Percentiles rank a stretch among this genome's conserved stretches.
These are phyloP conservation scores for Macrocybe sp. DNA, from an alignment of 1,284 basidiomycete genomes.

Conservation along the genomic window DNA sequence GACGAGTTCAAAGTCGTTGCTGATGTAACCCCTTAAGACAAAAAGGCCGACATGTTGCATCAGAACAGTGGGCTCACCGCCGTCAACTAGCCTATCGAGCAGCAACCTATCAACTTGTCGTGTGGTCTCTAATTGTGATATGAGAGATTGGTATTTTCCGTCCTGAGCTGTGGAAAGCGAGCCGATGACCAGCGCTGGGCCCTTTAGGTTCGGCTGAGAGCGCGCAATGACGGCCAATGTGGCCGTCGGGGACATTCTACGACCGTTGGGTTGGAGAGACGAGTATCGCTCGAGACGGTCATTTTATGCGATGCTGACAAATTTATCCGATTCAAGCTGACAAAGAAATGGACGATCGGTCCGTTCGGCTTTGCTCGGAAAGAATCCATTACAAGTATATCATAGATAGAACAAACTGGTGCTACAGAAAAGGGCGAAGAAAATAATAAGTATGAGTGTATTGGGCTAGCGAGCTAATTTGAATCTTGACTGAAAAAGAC, in stretches of 20 bases:
- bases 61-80: slow-evolving; percentile 44
- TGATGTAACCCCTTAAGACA: slow-evolving; percentile 24
- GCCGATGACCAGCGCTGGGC: slow-evolving; percentile 61
- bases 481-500: slow-evolving; percentile 5
- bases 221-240: slow-evolving; percentile 19
- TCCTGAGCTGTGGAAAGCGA: slow-evolving; percentile 70
- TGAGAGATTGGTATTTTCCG: slow-evolving; percentile 67
- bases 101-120: slow-evolving; percentile 65
- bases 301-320: too few species aligned
- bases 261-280: too few species aligned
- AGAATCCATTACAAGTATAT: too few species aligned
- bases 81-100: slow-evolving; percentile 70
- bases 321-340: too few species aligned
- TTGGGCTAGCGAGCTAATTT: too few species aligned
- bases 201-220: slow-evolving; percentile 26
- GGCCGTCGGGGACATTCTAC: slow-evolving; percentile 57
- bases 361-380: too few species aligned
- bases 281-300: too few species aligned
- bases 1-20: slow-evolving; percentile 54
- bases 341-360: too few species aligned
- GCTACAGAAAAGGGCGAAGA: background rate
- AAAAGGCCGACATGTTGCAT: slow-evolving; percentile 4
- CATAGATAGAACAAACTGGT: too few species aligned
- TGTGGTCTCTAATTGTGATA: slow-evolving; percentile 51
- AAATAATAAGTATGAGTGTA: slow-evolving; percentile 5